Conservation (phyloP, 495 filamentous ascomycete species). For the Penicillium diatomitis region DNA sequence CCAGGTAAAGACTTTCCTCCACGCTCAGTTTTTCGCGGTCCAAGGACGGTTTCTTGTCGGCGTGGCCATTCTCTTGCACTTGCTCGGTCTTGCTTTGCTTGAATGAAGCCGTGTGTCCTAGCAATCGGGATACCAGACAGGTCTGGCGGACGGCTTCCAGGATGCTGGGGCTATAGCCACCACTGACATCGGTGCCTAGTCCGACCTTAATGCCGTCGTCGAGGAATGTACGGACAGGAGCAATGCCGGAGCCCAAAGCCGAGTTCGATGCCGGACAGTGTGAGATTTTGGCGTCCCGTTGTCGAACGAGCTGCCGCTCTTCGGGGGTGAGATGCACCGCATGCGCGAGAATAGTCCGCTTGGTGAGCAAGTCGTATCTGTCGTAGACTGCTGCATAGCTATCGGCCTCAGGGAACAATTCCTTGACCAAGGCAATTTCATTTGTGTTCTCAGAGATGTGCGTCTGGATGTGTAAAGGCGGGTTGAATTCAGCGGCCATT, state of each 20-base stretch:
- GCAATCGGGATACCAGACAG: slow-evolving; percentile 57
- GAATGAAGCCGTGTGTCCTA: slow-evolving; percentile 3
- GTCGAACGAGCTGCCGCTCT: slow-evolving; percentile 55
- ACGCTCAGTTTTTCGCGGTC: slow-evolving; percentile 53
- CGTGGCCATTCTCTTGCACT: background rate
- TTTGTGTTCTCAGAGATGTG: slow-evolving; percentile 79
- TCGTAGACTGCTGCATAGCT: slow-evolving; percentile 80
- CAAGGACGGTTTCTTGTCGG: slow-evolving; percentile 7
- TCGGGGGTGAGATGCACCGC: slow-evolving; percentile 60
- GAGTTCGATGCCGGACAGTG: slow-evolving; percentile 88
- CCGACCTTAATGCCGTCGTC: slow-evolving; percentile 69
- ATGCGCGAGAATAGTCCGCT: slow-evolving; percentile 77
- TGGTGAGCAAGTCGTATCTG: slow-evolving; percentile 52
- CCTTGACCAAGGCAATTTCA: slow-evolving; percentile 60
- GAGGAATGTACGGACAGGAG: slow-evolving; percentile 62
- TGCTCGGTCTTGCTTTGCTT: background rate
- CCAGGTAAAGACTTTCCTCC: slow-evolving; percentile 83
- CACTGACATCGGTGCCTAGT: slow-evolving; percentile 81
- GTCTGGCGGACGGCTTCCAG: slow-evolving; percentile 75
- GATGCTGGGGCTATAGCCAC: slow-evolving; percentile 72
- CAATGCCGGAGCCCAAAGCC: slow-evolving; percentile 64
- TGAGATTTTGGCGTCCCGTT: slow-evolving; percentile 52
- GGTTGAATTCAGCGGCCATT: slow-evolving; percentile 47
- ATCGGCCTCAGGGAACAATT: slow-evolving; percentile 55
- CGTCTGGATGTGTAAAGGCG: slow-evolving; percentile 67